These are phyloP conservation scores for Scleromitrula shiraiana DNA, from an alignment of 2,329 filamentous ascomycete species.

Conservation along the genomic window DNA sequence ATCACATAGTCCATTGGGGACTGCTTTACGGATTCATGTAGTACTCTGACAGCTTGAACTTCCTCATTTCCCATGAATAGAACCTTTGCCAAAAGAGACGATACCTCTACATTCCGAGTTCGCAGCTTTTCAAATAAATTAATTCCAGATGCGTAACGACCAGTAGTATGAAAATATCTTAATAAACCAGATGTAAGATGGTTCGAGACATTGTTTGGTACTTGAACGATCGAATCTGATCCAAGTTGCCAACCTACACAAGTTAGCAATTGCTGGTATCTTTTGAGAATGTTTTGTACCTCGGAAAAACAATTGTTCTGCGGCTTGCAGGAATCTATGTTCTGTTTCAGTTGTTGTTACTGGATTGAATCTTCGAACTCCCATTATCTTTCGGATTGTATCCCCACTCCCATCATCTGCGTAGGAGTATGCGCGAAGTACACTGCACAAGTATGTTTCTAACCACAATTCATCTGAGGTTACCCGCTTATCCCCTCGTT, in stretches of 20 bases:
- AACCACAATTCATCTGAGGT: constrained; percentile 93
- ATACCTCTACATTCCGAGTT: constrained; percentile 84
- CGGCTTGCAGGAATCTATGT: constrained; percentile 89
- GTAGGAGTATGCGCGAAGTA: constrained; percentile 90
- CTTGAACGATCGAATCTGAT: constrained; percentile 93
- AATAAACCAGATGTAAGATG: constrained; percentile 90
- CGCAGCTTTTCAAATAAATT: constrained; percentile 96
- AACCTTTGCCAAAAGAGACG: constrained; percentile 83
- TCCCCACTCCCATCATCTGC: constrained; percentile 93
- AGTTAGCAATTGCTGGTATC: constrained; percentile 13
- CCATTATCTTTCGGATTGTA: constrained; percentile 92
- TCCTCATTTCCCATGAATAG: constrained; percentile 94
- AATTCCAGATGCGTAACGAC: constrained; percentile 88
- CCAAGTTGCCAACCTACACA: constrained; percentile 79
- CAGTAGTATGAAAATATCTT: constrained; percentile 92
- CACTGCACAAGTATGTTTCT: constrained; percentile 93
- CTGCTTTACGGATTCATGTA: constrained; percentile 83
- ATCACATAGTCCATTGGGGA: constrained; percentile 97
- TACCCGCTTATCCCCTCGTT: constrained; percentile 88
- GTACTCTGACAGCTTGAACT: constrained; percentile 82
- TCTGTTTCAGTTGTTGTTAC: constrained; percentile 98
- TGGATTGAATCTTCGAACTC: constrained; percentile 94
- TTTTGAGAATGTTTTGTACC: constrained; percentile 40
- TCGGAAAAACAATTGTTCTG: constrained; percentile 90
- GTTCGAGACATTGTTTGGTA: constrained; percentile 93